These are phyloP conservation scores for Lonicera japonica DNA, from an alignment of 129 eudicot species.

Conservation along the genomic window DNA sequence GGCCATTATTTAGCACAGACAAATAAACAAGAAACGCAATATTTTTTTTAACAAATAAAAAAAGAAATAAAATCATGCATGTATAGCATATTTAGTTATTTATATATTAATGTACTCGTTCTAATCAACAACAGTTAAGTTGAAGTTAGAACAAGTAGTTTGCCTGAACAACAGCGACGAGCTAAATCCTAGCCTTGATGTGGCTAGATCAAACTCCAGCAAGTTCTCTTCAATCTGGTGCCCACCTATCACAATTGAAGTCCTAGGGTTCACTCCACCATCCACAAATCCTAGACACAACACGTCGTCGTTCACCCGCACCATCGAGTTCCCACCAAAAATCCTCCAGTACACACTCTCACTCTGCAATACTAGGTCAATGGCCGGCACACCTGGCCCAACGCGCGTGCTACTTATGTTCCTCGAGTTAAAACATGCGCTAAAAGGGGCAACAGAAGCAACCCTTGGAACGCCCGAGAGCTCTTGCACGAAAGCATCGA, in stretches of 20 bases:
- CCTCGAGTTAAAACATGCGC: conserved; percentile 18
- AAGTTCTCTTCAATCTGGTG: conserved; percentile 40
- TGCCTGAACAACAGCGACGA: conserved; percentile 24
- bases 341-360: conserved; percentile 29
- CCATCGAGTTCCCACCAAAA: conserved; percentile 32
- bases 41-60: too few species aligned
- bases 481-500: conserved; percentile 13
- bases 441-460: conserved; percentile 33
- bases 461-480: conserved; percentile 16
- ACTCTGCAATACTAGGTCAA: conserved; percentile 26
- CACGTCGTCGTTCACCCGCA: conserved; percentile 16
- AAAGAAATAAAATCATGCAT: too few species aligned
- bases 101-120: too few species aligned
- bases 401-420: conserved; percentile 16
- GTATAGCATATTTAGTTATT: too few species aligned
- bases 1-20: too few species aligned
- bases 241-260: conserved; percentile 31
- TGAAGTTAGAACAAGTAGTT: conserved; percentile 29
- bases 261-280: conserved; percentile 20
- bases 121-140: conserved; percentile 10
- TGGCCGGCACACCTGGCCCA: conserved; percentile 28
- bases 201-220: conserved; percentile 34
- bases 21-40: too few species aligned
- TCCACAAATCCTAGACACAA: conserved; percentile 33
- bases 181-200: conserved; percentile 31